Percentiles rank a stretch among this genome's conserved stretches.
Evolutionary conservation across 352 stramenopile species (phyloP).

Genomic region (Phytophthora cryptogea): DNA sequence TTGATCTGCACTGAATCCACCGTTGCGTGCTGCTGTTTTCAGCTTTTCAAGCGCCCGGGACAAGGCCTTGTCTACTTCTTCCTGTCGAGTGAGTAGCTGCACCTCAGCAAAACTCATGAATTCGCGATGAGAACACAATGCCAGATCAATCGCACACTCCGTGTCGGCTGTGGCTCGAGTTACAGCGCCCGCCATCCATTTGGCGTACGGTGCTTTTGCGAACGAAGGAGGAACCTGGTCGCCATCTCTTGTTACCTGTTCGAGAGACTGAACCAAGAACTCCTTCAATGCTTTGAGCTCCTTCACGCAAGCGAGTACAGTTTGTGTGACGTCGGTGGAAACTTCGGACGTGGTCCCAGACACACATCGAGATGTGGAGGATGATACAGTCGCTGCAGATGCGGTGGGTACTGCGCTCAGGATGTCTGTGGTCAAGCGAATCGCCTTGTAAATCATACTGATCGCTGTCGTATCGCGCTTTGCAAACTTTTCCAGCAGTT

Average conservation of each 20-base stretch:
- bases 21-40: constrained; percentile 23
- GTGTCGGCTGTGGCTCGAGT: constrained; percentile 36
- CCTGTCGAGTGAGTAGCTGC: constrained; percentile 39
- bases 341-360: constrained; percentile 34
- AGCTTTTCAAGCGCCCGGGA: constrained; percentile 36
- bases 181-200: constrained; percentile 23
- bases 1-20: constrained; percentile 43
- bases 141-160: constrained; percentile 59
- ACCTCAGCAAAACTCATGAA: constrained; percentile 51
- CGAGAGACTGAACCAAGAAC: constrained; percentile 61
- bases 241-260: constrained; percentile 43
- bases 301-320: constrained; percentile 65
- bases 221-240: constrained; percentile 11
- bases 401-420: constrained; percentile 43
- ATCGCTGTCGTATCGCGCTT: constrained; percentile 66
- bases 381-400: not conserved
- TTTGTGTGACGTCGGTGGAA: constrained; percentile 60
- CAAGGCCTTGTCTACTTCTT: constrained; percentile 30
- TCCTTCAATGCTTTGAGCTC: constrained; percentile 78
- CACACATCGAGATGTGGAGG: not conserved
- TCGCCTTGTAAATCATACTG: constrained; percentile 69
- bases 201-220: constrained; percentile 22
- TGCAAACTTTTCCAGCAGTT: constrained; percentile 56
- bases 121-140: constrained; percentile 59
- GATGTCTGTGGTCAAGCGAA: constrained; percentile 68